A percentile compares a stretch with the other conserved stretches of the same genome.
phyloP scores from a whole-genome alignment of 2,329 filamentous ascomycete species.

The Fusarium sp. region DNA sequence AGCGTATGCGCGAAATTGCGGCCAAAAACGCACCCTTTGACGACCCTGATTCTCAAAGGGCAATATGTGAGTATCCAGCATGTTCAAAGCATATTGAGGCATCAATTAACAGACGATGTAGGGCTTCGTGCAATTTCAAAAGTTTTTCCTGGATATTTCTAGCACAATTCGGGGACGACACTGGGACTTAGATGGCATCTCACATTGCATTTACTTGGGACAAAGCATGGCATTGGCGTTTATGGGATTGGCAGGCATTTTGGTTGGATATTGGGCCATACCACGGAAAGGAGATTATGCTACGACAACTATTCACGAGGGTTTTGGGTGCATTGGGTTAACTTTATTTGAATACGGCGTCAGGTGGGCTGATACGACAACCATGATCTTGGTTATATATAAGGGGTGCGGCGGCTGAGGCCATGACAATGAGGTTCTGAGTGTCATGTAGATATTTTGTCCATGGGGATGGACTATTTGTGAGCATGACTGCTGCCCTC shows the following conservation, averaged over 20 bases:
- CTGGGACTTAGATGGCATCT: slow-evolving; percentile 20
- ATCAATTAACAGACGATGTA: slow-evolving; percentile 37
- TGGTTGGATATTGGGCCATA: slow-evolving; percentile 28
- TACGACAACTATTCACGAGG: slow-evolving; percentile 19
- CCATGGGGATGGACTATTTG: background rate
- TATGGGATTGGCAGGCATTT: slow-evolving; percentile 26
- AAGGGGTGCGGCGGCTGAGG: background rate
- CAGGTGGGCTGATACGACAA: slow-evolving; percentile 14
- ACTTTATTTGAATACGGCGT: slow-evolving; percentile 33
- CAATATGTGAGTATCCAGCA: slow-evolving; percentile 51
- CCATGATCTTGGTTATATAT: slow-evolving; percentile 11
- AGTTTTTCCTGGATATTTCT: slow-evolving; percentile 55
- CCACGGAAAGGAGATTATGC: slow-evolving; percentile 21
- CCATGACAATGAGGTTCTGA: background rate
- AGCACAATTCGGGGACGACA: slow-evolving; percentile 11
- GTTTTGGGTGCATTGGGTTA: slow-evolving; percentile 29
- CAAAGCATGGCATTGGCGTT: slow-evolving; percentile 47
- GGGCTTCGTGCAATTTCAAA: slow-evolving; percentile 57
- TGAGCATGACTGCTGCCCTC: background rate
- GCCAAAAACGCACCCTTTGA: slow-evolving; percentile 56
- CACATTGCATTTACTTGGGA: slow-evolving; percentile 23
- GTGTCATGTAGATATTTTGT: background rate
- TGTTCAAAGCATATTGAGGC: background rate
- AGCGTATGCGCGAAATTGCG: slow-evolving; percentile 57
- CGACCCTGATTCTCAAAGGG: slow-evolving; percentile 53